Conservation (phyloP, 441 rosid genomes). For the Arabidopsis lyrata region DNA sequence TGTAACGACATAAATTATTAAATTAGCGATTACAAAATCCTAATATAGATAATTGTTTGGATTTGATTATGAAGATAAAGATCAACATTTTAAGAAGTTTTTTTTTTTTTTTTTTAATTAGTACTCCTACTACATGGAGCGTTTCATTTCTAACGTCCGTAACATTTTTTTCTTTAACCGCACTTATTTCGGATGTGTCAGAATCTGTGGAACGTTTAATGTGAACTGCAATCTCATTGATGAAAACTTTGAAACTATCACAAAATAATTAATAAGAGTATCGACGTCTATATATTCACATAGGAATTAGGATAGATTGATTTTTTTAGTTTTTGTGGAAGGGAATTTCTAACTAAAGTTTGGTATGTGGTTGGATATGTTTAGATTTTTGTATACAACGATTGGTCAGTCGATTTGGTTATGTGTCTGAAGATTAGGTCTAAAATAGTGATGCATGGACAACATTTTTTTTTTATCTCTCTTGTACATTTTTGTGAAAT, state of each 20-base stretch:
- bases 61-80: not conserved
- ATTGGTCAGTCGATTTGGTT: not conserved
- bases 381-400: not conserved
- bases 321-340: not conserved
- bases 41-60: no score
- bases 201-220: constrained; percentile 5
- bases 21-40: not conserved
- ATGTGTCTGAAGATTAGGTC: not conserved
- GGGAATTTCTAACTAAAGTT: not conserved
- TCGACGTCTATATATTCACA: not conserved
- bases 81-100: not conserved
- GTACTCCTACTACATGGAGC: not conserved
- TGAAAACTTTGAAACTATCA: not conserved
- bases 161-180: not conserved
- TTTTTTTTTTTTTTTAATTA: no score
- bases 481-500: no score
- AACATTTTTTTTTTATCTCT: no score
- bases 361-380: not conserved
- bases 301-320: no score
- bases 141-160: not conserved
- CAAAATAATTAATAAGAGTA: not conserved
- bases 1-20: not conserved
- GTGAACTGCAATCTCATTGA: not conserved
- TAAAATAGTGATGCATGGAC: no score
- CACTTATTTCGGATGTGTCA: constrained; percentile 9